Evolutionary conservation across 768 basidiomycete species (phyloP).

Genomic region (Phallus indusiatus): DNA sequence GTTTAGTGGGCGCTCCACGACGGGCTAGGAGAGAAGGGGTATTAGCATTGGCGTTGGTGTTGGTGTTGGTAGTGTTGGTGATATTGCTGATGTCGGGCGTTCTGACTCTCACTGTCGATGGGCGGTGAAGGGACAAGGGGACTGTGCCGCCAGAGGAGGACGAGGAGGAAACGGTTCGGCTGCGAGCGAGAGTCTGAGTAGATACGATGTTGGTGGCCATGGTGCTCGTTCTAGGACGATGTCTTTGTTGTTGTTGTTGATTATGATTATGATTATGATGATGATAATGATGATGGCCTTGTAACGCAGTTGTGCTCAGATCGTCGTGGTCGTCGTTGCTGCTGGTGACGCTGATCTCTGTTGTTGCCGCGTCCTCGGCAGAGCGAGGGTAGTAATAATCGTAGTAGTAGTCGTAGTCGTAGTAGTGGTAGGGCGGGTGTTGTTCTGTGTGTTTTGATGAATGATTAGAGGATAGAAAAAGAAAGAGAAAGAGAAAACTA

Average conservation of each 20-base stretch:
- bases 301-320: neutral
- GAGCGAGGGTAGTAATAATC: neutral
- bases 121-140: slow-evolving; percentile 42
- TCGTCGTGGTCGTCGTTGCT: neutral
- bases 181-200: neutral
- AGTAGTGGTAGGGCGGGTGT: too few species aligned
- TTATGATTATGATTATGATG: too few species aligned
- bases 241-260: too few species aligned
- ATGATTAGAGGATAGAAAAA: neutral
- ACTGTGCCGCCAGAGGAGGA: slow-evolving; percentile 18
- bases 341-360: neutral
- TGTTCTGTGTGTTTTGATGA: neutral
- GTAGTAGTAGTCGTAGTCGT: neutral
- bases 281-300: neutral
- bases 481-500: neutral
- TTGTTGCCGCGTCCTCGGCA: neutral
- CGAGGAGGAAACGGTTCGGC: neutral
- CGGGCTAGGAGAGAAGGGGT: neutral
- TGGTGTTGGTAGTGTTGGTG: slow-evolving; percentile 35
- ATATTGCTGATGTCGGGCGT: too few species aligned
- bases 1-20: too few species aligned
- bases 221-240: neutral
- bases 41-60: slow-evolving; percentile 33
- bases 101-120: slow-evolving; percentile 24
- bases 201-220: too few species aligned